Evolutionary conservation across 192 early-diverging fungal genomes (phyloP).

Genomic region (Coemansia sp.): DNA sequence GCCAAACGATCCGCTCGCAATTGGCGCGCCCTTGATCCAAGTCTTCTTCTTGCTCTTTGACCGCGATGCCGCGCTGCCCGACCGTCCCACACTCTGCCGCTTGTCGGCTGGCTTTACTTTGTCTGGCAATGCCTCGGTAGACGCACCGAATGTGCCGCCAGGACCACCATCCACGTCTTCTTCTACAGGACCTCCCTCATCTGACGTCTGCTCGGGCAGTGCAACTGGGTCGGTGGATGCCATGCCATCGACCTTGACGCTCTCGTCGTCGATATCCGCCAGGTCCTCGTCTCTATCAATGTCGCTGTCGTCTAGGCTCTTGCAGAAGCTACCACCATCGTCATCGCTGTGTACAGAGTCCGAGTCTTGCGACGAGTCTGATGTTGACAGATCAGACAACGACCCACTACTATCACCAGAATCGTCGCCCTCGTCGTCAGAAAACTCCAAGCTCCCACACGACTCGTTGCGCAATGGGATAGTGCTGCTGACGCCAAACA

Average conservation of each 20-base stretch:
- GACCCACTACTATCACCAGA: slow-evolving; percentile 20
- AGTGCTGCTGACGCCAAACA: slow-evolving; percentile 16
- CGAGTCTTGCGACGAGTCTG: slow-evolving; percentile 27
- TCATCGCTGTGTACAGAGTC: slow-evolving; percentile 40
- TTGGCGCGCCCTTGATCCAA: slow-evolving; percentile 88
- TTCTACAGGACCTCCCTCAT: background rate
- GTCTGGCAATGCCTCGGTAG: slow-evolving; percentile 1
- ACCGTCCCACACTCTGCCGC: slow-evolving; percentile 28
- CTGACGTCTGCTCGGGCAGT: background rate
- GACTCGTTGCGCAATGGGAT: slow-evolving; percentile 28
- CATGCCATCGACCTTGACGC: slow-evolving; percentile 11
- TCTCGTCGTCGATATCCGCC: slow-evolving; percentile 33
- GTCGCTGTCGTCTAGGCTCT: slow-evolving; percentile 45
- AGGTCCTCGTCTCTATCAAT: slow-evolving; percentile 38
- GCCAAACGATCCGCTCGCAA: slow-evolving; percentile 96
- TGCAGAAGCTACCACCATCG: slow-evolving; percentile 40
- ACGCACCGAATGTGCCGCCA: slow-evolving; percentile 13
- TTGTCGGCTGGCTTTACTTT: slow-evolving; percentile 12
- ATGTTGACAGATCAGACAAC: slow-evolving; percentile 31
- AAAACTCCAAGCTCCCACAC: slow-evolving; percentile 40
- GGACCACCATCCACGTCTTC: background rate
- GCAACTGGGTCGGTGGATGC: background rate
- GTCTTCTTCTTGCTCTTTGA: slow-evolving; percentile 45
- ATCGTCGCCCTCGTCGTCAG: slow-evolving; percentile 33
- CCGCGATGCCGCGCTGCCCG: slow-evolving; percentile 27